Conservation (phyloP, 148 eudicot species). For the Heliosperma pusillum region DNA sequence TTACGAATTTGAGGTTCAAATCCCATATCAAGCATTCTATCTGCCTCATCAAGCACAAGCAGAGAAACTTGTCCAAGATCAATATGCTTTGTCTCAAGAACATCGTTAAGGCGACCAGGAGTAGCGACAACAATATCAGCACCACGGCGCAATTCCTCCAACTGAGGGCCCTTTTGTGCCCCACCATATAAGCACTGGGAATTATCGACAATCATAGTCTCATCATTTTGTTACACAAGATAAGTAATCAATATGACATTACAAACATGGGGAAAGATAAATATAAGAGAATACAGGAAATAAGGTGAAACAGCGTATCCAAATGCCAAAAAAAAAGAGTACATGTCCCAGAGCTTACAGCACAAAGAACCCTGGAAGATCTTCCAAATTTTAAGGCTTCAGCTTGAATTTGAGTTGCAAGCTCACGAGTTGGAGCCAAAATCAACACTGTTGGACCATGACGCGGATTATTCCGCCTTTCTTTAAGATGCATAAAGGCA, state of each 20-base stretch:
- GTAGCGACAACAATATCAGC: slow-evolving; percentile 96
- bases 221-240: not conserved
- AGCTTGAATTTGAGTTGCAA: slow-evolving; percentile 89
- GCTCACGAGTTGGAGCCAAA: slow-evolving; percentile 95
- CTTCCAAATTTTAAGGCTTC: slow-evolving; percentile 90
- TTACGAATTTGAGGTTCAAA: slow-evolving; percentile 98
- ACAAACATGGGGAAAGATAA: not conserved
- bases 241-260: not conserved
- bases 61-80: slow-evolving; percentile 86
- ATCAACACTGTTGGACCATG: slow-evolving; percentile 90
- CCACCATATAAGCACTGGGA: slow-evolving; percentile 95
- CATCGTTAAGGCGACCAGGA: slow-evolving; percentile 98
- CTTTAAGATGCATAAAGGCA: slow-evolving; percentile 78
- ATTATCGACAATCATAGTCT: slow-evolving; percentile 4
- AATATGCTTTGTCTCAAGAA: slow-evolving; percentile 79
- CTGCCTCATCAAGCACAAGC: slow-evolving; percentile 96
- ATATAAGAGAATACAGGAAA: not conserved
- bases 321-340: not conserved
- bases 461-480: slow-evolving; percentile 63
- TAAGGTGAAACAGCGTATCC: not conserved
- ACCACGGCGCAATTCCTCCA: slow-evolving; percentile 83
- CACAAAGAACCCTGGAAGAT: slow-evolving; percentile 81
- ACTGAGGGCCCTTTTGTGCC: slow-evolving; percentile 80
- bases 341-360: slow-evolving; percentile 35
- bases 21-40: slow-evolving; percentile 99